A percentile compares a stretch with the other conserved stretches of the same genome.
Evolutionary conservation across 306 rosid species (phyloP).

Genomic region (barrel medic (Medicago truncatula)): MtrunA17r5.0-ANR NC_053042.1:44665001-44665500

Average conservation of each 20-base stretch:
- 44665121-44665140: constrained; percentile 99
- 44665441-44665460: neutral
- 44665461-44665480: constrained; percentile 7
- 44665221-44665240: constrained; percentile 58
- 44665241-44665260: constrained; percentile 71
- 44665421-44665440: constrained; percentile 11
- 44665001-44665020: constrained; percentile 22
- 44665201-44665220: constrained; percentile 51
- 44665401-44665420: constrained; percentile 14
- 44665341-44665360: constrained; percentile 53
- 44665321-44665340: constrained; percentile 91
- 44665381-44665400: neutral
- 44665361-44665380: constrained; percentile 27
- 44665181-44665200: constrained; percentile 46
- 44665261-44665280: constrained; percentile 66
- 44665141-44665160: constrained; percentile 81
- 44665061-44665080: constrained; percentile 94
- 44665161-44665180: constrained; percentile 43
- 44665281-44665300: constrained; percentile 77
- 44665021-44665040: constrained; percentile 90
- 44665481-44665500: constrained; percentile 26
- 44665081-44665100: constrained; percentile 99
- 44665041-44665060: constrained; percentile 99
- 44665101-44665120: constrained; percentile 96
- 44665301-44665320: constrained; percentile 71